A percentile compares a stretch with the other conserved stretches of the same genome.
Conservation (phyloP, 2,329 filamentous ascomycete genomes). For the Colletotrichum sp. region DNA sequence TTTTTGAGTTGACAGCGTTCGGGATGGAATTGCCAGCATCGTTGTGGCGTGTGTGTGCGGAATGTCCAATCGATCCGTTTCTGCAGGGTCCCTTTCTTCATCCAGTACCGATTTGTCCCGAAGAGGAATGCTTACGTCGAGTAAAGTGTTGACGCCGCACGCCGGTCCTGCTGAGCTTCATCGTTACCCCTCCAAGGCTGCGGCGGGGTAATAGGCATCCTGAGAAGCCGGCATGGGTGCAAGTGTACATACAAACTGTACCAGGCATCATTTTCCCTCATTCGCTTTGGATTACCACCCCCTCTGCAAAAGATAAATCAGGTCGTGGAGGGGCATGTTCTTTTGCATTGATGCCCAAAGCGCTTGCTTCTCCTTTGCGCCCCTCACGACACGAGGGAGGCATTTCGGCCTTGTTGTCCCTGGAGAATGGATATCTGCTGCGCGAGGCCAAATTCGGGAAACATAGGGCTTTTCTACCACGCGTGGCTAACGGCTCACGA, state of each 20-base stretch:
- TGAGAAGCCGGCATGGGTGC: neutral
- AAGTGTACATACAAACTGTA: neutral
- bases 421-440: neutral
- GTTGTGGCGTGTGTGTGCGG: neutral
- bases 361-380: neutral
- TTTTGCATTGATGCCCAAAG: conserved; percentile 8
- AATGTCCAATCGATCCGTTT: neutral
- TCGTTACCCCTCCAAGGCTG: neutral
- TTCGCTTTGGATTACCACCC: neutral
- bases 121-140: neutral
- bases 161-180: neutral
- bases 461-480: neutral
- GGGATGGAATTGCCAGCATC: neutral
- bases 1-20: neutral
- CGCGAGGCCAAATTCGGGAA: neutral
- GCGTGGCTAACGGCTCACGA: neutral
- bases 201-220: neutral
- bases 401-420: neutral
- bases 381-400: neutral
- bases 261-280: neutral
- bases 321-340: neutral
- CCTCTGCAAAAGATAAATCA: neutral
- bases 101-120: neutral
- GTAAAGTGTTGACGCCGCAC: neutral
- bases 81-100: neutral